Evolutionary conservation across 2,329 filamentous ascomycete genomes (phyloP).

Genomic region (Zymoseptoria tritici): DNA sequence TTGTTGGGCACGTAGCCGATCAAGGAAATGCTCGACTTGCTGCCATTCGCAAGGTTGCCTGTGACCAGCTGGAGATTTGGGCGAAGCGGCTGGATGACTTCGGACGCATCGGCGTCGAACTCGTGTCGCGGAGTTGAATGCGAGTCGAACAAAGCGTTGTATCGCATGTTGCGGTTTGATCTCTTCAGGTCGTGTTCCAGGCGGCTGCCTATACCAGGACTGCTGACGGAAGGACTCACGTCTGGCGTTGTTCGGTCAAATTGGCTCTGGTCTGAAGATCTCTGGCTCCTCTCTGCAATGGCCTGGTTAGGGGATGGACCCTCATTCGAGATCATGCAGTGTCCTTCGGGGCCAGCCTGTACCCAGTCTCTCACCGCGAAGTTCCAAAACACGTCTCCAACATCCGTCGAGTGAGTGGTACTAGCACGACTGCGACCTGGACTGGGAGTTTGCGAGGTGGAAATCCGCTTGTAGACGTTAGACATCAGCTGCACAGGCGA

Average conservation of each 20-base stretch:
- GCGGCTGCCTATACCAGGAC: slow-evolving; percentile 17
- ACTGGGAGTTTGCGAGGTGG: slow-evolving; percentile 9
- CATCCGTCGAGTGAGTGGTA: slow-evolving; percentile 5
- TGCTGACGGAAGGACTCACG: slow-evolving; percentile 2
- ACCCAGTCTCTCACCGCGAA: background rate
- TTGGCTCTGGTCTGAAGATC: background rate
- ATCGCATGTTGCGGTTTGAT: slow-evolving; percentile 23
- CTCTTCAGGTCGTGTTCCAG: slow-evolving; percentile 19
- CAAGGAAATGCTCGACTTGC: background rate
- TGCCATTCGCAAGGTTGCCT: background rate
- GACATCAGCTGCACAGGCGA: background rate
- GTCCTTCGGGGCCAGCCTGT: background rate
- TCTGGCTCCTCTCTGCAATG: background rate
- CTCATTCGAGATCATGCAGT: background rate
- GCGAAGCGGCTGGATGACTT: background rate
- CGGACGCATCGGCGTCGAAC: background rate
- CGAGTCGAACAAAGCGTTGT: slow-evolving; percentile 17
- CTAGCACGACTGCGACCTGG: slow-evolving; percentile 4
- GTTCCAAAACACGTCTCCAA: slow-evolving; percentile 15
- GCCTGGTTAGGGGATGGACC: background rate
- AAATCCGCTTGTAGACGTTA: slow-evolving; percentile 8
- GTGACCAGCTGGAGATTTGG: background rate
- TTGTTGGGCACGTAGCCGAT: background rate
- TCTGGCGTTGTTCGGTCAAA: slow-evolving; percentile 2
- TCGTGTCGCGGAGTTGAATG: background rate